Base-by-base conservation (phyloP, 495 filamentous ascomycete genomes). In the Sphaerosporella brunnea region DNA sequence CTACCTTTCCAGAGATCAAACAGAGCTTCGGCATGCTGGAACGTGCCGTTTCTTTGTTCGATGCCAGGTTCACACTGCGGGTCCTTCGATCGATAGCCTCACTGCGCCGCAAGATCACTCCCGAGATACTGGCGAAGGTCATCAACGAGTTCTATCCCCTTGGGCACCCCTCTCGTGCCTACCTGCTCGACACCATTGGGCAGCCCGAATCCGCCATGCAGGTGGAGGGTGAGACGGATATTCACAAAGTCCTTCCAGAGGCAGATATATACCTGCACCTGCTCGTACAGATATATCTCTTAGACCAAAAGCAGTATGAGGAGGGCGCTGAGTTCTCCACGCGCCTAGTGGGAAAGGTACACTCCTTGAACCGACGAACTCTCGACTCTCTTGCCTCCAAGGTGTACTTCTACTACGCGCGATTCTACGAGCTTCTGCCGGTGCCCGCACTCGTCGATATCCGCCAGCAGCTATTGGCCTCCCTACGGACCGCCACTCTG, bases 391-490 rank as follows among this genome's bases (percentile, higher is more conserved):
- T 97, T 23, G 84, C 86, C 41, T 85, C 90, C 34, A 86, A 87
- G 61, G 84, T 90, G 47, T 97, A 96, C 72, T 96, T 94, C 65
- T 97, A 97, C 69, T 93, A 84, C 64, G 83, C 82, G 38, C 68
- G 96, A 47, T 95, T 95, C 69, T 82, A 78, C 64, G 90, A 97
- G 69, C 71, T 87, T 19, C 82, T 92, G 47, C 88, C 90, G 13
- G 90, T 85, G 18, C 80, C 84, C 15, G 75, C 79, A 51, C 84
- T 88, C 13, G 75, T 83, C 1, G 72, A 73, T 16, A 90, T 94
- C 59, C 84, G 92, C 32, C 82, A 86, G 35, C 76, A 78, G 49
- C 73, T 97, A 28, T 73, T 97, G 39, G 73, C 81, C 42, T 92
- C 90, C 20, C 77, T 97, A 36, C 76, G 92, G 55, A 95, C 86